Conservation (phyloP, 169 alveolate species). For the Plasmodium knowlesi region DNA sequence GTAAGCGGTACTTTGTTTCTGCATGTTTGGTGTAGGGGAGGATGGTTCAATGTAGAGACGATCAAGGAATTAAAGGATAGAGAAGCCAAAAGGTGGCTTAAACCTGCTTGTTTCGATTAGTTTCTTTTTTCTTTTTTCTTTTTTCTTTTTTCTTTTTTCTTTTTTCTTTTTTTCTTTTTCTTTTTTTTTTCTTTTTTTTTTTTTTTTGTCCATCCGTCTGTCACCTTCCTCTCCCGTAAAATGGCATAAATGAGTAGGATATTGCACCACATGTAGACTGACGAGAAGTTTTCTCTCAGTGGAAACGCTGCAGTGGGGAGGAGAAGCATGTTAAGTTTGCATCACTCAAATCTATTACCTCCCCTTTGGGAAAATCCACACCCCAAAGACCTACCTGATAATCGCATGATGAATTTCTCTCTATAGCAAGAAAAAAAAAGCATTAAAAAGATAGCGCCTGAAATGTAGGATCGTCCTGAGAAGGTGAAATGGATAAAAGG, state of each 20-base stretch:
- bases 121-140: background rate
- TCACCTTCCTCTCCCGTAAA: constrained; percentile 21
- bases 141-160: background rate
- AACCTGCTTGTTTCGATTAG: background rate
- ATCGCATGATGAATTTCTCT: constrained; percentile 54
- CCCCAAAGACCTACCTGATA: background rate
- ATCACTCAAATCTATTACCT: background rate
- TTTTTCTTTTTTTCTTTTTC: background rate
- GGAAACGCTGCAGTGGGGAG: constrained; percentile 15
- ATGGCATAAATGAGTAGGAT: constrained; percentile 30
- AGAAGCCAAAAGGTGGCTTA: background rate
- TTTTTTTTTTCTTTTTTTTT: background rate
- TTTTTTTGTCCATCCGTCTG: background rate
- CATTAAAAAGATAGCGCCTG: constrained; percentile 42
- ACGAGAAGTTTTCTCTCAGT: constrained; percentile 64
- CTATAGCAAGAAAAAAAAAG: constrained; percentile 71
- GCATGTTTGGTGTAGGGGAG: background rate
- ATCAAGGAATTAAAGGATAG: background rate
- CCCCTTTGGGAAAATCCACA: background rate
- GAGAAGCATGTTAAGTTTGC: background rate
- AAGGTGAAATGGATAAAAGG: background rate
- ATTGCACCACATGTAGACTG: constrained; percentile 67
- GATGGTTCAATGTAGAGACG: background rate
- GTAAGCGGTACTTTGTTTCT: background rate
- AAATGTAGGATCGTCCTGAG: constrained; percentile 50